These are phyloP conservation scores for Alternaria longipes DNA, from an alignment of 2,329 filamentous ascomycete genomes.

Conservation along the genomic window DNA sequence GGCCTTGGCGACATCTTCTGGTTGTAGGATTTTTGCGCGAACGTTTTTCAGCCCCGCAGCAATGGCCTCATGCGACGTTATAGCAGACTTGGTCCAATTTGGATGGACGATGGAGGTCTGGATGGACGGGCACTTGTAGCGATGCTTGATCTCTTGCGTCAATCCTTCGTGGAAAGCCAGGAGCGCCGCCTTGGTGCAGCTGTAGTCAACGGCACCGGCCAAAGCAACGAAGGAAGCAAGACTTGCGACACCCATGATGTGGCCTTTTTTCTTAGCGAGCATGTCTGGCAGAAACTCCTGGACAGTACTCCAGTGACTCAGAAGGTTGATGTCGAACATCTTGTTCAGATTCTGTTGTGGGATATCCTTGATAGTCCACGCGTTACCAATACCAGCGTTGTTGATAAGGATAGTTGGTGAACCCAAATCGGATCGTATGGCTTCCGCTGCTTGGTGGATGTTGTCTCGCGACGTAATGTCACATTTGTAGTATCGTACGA, in stretches of 20 bases:
- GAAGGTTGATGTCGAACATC: constrained; percentile 47
- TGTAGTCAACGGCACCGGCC: constrained; percentile 47
- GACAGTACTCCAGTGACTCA: constrained; percentile 50
- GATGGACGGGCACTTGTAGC: constrained; percentile 55
- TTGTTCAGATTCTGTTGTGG: constrained; percentile 35
- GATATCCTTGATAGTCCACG: constrained; percentile 44
- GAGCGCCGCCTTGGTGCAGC: constrained; percentile 46
- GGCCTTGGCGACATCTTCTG: constrained; percentile 53
- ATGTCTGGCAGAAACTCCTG: constrained; percentile 51
- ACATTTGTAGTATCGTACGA: constrained; percentile 43
- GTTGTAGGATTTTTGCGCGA: constrained; percentile 48
- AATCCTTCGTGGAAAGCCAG: constrained; percentile 49
- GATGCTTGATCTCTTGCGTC: constrained; percentile 53
- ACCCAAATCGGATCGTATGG: constrained; percentile 45
- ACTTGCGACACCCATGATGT: constrained; percentile 49
- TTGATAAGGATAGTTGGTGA: constrained; percentile 49
- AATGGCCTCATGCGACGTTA: constrained; percentile 38
- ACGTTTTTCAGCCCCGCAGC: constrained; percentile 43
- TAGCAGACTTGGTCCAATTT: constrained; percentile 54
- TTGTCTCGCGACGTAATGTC: constrained; percentile 45
- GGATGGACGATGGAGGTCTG: constrained; percentile 56
- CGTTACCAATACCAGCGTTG: constrained; percentile 51
- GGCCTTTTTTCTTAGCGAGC: constrained; percentile 49
- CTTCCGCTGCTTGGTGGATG: constrained; percentile 41
- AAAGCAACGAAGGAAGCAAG: constrained; percentile 46